Evolutionary conservation across 306 rosid genomes (phyloP), one percentile per base, ranked within the genome.

Genomic region (Corylus avellana): DNA sequence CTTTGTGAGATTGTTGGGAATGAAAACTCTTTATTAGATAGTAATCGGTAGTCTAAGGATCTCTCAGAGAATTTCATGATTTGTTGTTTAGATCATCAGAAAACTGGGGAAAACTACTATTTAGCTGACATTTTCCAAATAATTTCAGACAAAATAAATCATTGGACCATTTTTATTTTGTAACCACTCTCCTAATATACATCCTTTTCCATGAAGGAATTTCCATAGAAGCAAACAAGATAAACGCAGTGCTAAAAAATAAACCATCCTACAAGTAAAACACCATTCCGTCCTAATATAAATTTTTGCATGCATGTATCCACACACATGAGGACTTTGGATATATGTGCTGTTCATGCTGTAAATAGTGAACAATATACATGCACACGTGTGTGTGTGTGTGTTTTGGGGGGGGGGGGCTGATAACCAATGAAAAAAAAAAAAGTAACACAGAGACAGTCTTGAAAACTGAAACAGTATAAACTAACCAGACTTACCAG

Each of bases 401-500:
- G 27, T 29, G 32, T 1, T 16, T 22, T 10, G 14, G 14, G 8
- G 46, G 6, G 6, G 46, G 7, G 46, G 46, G 0, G 1, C 5
- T 42, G 46, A 29, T 25, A 59, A 59, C 66, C 5, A 59, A 59
- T 6, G 35, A 12, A 58, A 6, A 8, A 48, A 5, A 4, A 1
- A 25, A 17, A n/a, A 17, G 22, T 17, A n/a, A 53, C 0, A 54
- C 20, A 17, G 63, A n/a, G 27, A 57, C 29, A 20, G 39, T 77
- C 44, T 78, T 63, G 56, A 74, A 77, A 71, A 63, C 72, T 14
- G 62, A 72, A 39, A 72, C 49, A 70, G 54, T 54, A 61, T 27
- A 73, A 12, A 32, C 18, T 50, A 76, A 64, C 53, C 14, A 49
- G 53, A 90, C 92, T 88, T 84, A 94, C 98, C 97, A 80, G 87